Base-by-base conservation (phyloP, 2,329 filamentous ascomycete species). In the Aschersonia sp. region DNA sequence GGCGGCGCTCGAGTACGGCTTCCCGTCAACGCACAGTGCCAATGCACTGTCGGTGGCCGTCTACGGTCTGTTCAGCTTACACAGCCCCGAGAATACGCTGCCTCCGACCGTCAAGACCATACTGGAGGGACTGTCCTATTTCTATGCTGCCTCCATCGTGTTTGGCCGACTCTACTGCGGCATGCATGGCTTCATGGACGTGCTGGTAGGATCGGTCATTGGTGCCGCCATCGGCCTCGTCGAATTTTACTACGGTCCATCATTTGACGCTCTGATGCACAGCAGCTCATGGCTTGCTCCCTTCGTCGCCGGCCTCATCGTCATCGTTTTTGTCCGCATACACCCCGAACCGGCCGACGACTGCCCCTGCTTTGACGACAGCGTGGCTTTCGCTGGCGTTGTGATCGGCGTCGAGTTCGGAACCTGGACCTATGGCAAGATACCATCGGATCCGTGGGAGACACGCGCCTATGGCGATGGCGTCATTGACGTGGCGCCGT, bases 131-230 rank as follows among this genome's bases (percentile, higher is more conserved):
- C 63, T 86, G 5, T 81, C 83, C 41, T 94, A 92, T 63, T 82
- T 87, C 56, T 98, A 97, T 61, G 87, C 86, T 35, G 68, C 79
- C 10, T 96, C 90, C 30, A 97, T 98, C 59, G 77, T 96, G 41
- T 70, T 97, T 52, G 92, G 92, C 5, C 81, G 92, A 22, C 71
- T 98, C 37, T 97, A 98, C 68, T 98, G 92, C 60, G 92, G 92
- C 51, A 98, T 98, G 92, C 92, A 98, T 66, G 92, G 92, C 9
- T 95, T 97, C 66, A 72, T 92, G 42, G 92, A 98, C 63, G 88
- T 97, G 30, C 67, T 92, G 11, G 65, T 92, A 49, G 92, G 92
- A 6, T 87, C 83, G 47, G 57, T 80, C 11, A 73, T 96, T 48
- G 92, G 92, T 33, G 83, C 81, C 9, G 65, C 75, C 46, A 76